Percentiles rank a stretch among this genome's conserved stretches.
Evolutionary conservation across 2,329 filamentous ascomycete species (phyloP).

Genomic region (Cladosporium sp.): DNA sequence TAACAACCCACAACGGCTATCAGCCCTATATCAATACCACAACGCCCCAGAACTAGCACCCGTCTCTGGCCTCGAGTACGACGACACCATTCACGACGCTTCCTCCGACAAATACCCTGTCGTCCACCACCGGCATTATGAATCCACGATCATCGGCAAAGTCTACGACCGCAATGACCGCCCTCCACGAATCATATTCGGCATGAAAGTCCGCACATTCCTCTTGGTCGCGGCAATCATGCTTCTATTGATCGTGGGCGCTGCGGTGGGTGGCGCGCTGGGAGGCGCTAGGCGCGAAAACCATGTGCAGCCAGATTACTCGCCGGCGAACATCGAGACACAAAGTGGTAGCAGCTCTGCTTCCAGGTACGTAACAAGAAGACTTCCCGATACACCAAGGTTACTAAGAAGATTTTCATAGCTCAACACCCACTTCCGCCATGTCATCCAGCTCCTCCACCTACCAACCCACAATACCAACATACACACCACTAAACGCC

Average conservation of each 20-base stretch:
- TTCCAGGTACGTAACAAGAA: background rate
- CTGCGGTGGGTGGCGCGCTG: conserved; percentile 40
- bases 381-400: too few relatives aligned
- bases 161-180: conserved; percentile 29
- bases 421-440: conserved; percentile 20
- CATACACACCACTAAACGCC: conserved; percentile 34
- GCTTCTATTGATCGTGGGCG: conserved; percentile 35
- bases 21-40: conserved; percentile 42
- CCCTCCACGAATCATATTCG: conserved; percentile 42
- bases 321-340: background rate
- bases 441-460: conserved; percentile 26
- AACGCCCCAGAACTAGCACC: conserved; percentile 42
- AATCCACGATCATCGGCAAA: conserved; percentile 26
- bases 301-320: conserved; percentile 2
- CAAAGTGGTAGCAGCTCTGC: background rate
- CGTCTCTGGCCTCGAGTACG: conserved; percentile 41
- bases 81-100: conserved; percentile 36
- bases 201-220: conserved; percentile 40
- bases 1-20: conserved; percentile 27
- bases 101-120: conserved; percentile 41
- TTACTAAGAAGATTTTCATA: background rate
- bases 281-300: conserved; percentile 33
- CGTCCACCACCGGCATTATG: conserved; percentile 27
- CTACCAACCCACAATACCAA: conserved; percentile 34
- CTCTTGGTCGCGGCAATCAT: conserved; percentile 36